Evolutionary conservation across 176 grass and related monocot species (phyloP), one percentile per base, ranked within the genome.

Genomic region (Avena eriantha): DNA sequence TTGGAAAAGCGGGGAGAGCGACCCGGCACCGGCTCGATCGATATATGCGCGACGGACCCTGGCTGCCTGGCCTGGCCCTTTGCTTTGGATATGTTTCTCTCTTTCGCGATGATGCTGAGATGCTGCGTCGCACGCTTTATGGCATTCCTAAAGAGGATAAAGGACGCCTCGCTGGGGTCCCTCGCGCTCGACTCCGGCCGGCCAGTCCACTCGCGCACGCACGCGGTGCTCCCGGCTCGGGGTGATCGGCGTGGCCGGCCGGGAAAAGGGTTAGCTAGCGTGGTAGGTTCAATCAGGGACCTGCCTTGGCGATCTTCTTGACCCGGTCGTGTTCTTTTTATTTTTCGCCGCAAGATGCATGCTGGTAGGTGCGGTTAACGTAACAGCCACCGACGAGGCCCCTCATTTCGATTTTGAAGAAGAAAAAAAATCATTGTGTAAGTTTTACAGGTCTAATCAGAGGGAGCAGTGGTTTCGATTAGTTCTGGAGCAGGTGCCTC

Each of bases 201-300:
- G 78, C 50, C 56, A n/a, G 21, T 82, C 67, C 84, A 34, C 51
- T 19, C 41, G 71, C 84, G 76, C 53, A 3, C 50, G 49, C 15
- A 49, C 80, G 84, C 88, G 45, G 5, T 87, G 89, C 80, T 80
- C 73, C 72, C 79, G 79, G 88, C 84, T 78, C 82, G 82, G 54
- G 66, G 80, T 31, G 54, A 24, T 71, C 15, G 39, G 81, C 75
- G 65, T 84, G 72, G 46, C 2, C 18, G 47, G 39, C 39, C 39
- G 39, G 39, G 10, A 1, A 66, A 85, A 89, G 51, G 49, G 56
- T 47, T 67, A 17, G 46, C 41, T 85, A 69, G 24, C 26, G 67
- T 10, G 57, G 77, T 68, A 67, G 77, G 67, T 41, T 64, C 43
- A 16, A 31, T 51, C 13, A 51, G 47, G 47, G 47, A 47, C 45